Percentiles rank a stretch among this genome's conserved stretches.
These are phyloP conservation scores for Sarocladium strictum DNA, from an alignment of 2,329 filamentous ascomycete genomes.

Conservation along the genomic window DNA sequence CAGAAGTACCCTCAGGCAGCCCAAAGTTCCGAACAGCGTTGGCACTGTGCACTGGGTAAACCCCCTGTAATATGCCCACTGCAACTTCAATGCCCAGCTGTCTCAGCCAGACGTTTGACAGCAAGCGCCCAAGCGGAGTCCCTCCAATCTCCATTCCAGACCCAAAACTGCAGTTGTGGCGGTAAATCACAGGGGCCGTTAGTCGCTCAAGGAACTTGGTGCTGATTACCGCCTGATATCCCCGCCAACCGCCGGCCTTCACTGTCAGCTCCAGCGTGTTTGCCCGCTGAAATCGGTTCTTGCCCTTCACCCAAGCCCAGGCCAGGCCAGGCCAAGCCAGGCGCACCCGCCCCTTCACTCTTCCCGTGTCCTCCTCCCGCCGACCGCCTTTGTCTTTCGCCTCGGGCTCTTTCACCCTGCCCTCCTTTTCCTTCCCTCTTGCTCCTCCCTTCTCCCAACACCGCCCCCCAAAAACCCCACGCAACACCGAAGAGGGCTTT, in stretches of 20 bases:
- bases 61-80: too few relatives aligned
- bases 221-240: too few relatives aligned
- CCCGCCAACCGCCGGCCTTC: not conserved
- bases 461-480: conserved; percentile 6
- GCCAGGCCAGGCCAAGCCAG: conserved; percentile 1
- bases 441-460: conserved; percentile 7
- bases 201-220: too few relatives aligned
- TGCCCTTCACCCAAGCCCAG: not conserved
- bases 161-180: too few relatives aligned
- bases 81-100: conserved; percentile 1
- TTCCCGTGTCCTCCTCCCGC: conserved; percentile 3
- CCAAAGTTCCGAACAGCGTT: not conserved
- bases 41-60: too few relatives aligned
- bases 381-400: conserved; percentile 4
- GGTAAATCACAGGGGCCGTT: too few relatives aligned
- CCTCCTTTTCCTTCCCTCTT: conserved; percentile 1
- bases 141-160: conserved; percentile 5
- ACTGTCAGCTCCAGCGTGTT: not conserved
- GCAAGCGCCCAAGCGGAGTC: conserved; percentile 5
- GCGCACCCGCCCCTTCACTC: not conserved
- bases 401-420: conserved; percentile 1
- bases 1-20: not conserved
- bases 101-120: conserved; percentile 4
- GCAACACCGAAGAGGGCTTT: conserved; percentile 7
- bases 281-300: not conserved